Percentiles rank a stretch among this genome's conserved stretches.
Evolutionary conservation across 2,329 filamentous ascomycete species (phyloP).

Genomic region (Fusarium subglutinans): DNA sequence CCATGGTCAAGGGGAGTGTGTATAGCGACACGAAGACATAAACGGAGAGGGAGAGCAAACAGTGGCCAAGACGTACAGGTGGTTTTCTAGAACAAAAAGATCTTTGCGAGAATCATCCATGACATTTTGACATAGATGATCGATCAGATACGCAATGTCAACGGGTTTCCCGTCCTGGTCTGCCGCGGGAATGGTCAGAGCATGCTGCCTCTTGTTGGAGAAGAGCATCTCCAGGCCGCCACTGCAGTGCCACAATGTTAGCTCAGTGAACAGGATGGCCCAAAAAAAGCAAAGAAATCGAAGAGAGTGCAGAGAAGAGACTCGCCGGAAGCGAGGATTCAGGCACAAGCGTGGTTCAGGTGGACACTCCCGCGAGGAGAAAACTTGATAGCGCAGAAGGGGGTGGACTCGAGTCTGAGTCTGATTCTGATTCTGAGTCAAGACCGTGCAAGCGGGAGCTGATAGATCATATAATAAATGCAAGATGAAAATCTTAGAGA

Average conservation of each 20-base stretch:
- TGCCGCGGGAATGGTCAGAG: slow-evolving; percentile 71
- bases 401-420: slow-evolving; percentile 11
- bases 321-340: slow-evolving; percentile 6
- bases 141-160: slow-evolving; percentile 80
- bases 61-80: slow-evolving; percentile 74
- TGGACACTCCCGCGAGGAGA: slow-evolving; percentile 13
- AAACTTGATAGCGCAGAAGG: slow-evolving; percentile 9
- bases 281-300: slow-evolving; percentile 9
- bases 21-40: slow-evolving; percentile 11
- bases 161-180: slow-evolving; percentile 68
- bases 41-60: background rate
- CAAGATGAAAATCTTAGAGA: slow-evolving; percentile 17
- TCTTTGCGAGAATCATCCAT: slow-evolving; percentile 90
- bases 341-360: slow-evolving; percentile 32
- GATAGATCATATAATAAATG: slow-evolving; percentile 41
- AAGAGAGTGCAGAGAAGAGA: slow-evolving; percentile 9
- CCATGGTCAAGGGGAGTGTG: slow-evolving; percentile 35
- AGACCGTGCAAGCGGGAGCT: slow-evolving; percentile 24
- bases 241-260: slow-evolving; percentile 55
- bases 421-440: background rate
- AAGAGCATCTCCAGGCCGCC: slow-evolving; percentile 97
- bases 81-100: slow-evolving; percentile 85
- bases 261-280: slow-evolving; percentile 16
- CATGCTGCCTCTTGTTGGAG: slow-evolving; percentile 79
- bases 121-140: slow-evolving; percentile 79